Base-by-base conservation (phyloP, 2,329 filamentous ascomycete species). In the Aureobasidium sp. region DNA sequence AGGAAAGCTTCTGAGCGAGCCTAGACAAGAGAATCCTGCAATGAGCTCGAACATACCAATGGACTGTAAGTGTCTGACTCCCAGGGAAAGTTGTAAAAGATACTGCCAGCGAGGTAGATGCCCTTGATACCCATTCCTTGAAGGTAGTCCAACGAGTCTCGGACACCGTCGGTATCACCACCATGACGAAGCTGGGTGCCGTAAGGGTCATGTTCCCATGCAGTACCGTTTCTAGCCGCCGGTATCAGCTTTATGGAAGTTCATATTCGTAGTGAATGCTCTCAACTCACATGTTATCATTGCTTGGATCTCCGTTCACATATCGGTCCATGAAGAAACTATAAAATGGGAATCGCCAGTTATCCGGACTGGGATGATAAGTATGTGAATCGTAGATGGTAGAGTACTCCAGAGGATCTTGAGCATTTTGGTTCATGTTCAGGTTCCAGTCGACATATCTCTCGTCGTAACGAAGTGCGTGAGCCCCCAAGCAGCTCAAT, bases 281-380 rank as follows among this genome's bases (percentile, higher is more conserved):
- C 24, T 7, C 7, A 25, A 37, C 53, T 42, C 12, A 54, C 41
- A 75, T 65, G 61, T 84, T 81, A 62, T 85, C 81, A 61, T 85
- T 85, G 2, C 71, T 72, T 6, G 81, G 81, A 59, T 85, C 77
- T 17, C 81, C 81, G 60, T 85, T 84, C 37, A 82, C 79, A 60
- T 79, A 85, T 55, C 79, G 71, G 63, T 85, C 81, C 10, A 83
- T 66, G 62, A 83, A 83, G 40, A 85, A 68, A 7, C 79, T 82
- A 63, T 85, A 85, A 61, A 84, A 79, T 0, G 82, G 82, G 56
- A 85, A 76, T 22, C 82, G 74, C 82, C 82, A 85, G 59, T 80
- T 84, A 0, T 69, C 63, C 1, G 82, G 81, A 17, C 80, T 84
- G 0, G 71, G 67, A 16, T 68, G 63, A 58, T 79, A 84, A 4